phyloP scores from a whole-genome alignment of 106 monocot genomes.

The Dendrobium catenatum region DNA sequence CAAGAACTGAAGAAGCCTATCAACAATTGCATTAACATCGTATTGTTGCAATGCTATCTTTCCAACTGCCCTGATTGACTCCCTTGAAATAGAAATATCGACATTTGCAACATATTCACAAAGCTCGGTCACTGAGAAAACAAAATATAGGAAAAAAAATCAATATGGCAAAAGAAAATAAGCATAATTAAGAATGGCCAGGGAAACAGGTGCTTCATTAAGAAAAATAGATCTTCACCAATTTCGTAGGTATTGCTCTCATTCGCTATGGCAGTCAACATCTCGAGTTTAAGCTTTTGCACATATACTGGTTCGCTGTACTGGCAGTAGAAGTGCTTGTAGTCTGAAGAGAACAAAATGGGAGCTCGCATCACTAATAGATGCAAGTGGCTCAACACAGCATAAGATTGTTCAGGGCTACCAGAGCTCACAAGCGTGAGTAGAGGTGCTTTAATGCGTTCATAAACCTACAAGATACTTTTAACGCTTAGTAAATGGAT shows the following conservation, averaged over 20 bases:
- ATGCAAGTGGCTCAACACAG: constrained; percentile 92
- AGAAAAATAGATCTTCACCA: constrained; percentile 31
- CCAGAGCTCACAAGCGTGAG: constrained; percentile 92
- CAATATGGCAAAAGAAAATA: not conserved
- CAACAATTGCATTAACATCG: constrained; percentile 99
- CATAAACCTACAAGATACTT: constrained; percentile 65
- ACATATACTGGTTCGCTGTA: constrained; percentile 96
- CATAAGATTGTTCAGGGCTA: constrained; percentile 94
- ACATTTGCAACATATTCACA: constrained; percentile 99
- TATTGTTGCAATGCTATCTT: constrained; percentile 98
- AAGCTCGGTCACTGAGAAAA: constrained; percentile 77
- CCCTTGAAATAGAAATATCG: constrained; percentile 87
- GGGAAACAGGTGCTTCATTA: not conserved
- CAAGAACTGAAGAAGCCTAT: constrained; percentile 94
- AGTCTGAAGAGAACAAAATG: constrained; percentile 94
- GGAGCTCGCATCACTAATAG: constrained; percentile 97
- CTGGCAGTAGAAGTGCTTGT: constrained; percentile 96
- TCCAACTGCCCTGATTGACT: constrained; percentile 96
- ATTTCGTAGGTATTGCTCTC: constrained; percentile 99
- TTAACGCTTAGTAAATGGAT: not conserved
- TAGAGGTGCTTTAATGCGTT: constrained; percentile 95
- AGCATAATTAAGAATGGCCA: not conserved
- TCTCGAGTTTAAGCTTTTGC: constrained; percentile 97
- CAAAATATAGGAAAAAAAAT: constrained; percentile 1
- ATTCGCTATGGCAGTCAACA: constrained; percentile 98